A percentile compares a stretch with the other conserved stretches of the same genome.
These are phyloP conservation scores for Geosmithia morbida DNA, from an alignment of 2,329 filamentous ascomycete genomes.

Conservation along the genomic window DNA sequence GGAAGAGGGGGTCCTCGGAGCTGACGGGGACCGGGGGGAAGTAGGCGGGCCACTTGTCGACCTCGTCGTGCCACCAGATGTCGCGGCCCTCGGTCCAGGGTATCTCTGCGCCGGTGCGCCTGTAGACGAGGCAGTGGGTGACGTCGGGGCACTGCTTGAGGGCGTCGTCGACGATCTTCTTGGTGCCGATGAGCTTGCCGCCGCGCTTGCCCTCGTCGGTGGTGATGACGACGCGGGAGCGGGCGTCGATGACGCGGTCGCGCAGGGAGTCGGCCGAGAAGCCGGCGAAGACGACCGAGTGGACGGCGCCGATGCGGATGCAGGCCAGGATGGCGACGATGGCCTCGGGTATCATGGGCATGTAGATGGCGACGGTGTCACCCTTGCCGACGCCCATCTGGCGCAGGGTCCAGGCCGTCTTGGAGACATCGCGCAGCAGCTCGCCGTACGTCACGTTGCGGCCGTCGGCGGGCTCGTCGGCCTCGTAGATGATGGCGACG, in stretches of 20 bases:
- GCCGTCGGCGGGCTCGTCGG: conserved; percentile 77
- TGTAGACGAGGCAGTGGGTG: conserved; percentile 74
- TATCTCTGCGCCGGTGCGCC: conserved; percentile 86
- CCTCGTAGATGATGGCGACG: conserved; percentile 97
- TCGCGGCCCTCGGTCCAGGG: conserved; percentile 84
- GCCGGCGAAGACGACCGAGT: conserved; percentile 95
- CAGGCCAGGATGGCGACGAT: conserved; percentile 84
- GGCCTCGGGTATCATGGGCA: conserved; percentile 98
- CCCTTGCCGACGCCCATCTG: conserved; percentile 95
- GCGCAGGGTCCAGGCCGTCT: conserved; percentile 75
- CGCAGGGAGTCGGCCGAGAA: conserved; percentile 94
- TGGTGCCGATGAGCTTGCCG: conserved; percentile 92
- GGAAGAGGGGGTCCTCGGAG: conserved; percentile 91
- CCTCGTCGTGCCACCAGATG: conserved; percentile 97
- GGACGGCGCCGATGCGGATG: conserved; percentile 81
- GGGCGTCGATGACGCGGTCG: conserved; percentile 83
- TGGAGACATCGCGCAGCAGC: conserved; percentile 83
- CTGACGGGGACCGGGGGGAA: conserved; percentile 78
- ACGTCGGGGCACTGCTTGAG: conserved; percentile 92
- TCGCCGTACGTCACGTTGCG: conserved; percentile 87
- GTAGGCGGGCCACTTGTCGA: conserved; percentile 91
- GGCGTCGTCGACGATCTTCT: conserved; percentile 98
- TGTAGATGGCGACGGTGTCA: conserved; percentile 91
- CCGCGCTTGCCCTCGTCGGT: conserved; percentile 96
- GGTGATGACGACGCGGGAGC: conserved; percentile 90